Percentiles rank a stretch among this genome's conserved stretches.
These are phyloP conservation scores for Gnomoniopsis sp. DNA, from an alignment of 2,329 filamentous ascomycete species.

Conservation along the genomic window DNA sequence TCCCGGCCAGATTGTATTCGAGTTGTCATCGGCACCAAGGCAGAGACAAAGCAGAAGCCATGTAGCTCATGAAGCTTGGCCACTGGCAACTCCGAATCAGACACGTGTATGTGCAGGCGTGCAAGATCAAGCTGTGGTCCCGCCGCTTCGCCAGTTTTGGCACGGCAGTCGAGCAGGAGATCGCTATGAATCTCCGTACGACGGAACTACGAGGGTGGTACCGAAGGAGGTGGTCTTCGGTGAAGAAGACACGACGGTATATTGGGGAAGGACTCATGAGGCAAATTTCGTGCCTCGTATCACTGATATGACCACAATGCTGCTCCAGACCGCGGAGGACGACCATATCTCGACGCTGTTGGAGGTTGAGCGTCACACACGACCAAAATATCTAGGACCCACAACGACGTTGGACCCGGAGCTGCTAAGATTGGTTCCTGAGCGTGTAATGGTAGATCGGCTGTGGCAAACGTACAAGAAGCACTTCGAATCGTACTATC, in stretches of 20 bases:
- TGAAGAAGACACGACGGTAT: constrained; percentile 8
- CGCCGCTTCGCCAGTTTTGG: constrained; percentile 11
- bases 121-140: not conserved
- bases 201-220: not conserved
- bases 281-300: constrained; percentile 14
- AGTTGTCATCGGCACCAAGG: not conserved
- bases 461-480: constrained; percentile 20
- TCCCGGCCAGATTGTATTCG: constrained; percentile 6
- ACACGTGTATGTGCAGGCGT: not conserved
- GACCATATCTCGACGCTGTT: constrained; percentile 8
- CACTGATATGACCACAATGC: constrained; percentile 8
- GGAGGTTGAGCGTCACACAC: constrained; percentile 17
- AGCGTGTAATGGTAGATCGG: constrained; percentile 18
- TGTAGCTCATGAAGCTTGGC: not conserved
- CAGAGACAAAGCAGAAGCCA: not conserved
- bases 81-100: not conserved
- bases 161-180: constrained; percentile 13
- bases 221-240: constrained; percentile 15
- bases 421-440: constrained; percentile 19
- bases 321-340: constrained; percentile 8
- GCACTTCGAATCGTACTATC: constrained; percentile 20
- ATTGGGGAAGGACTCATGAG: constrained; percentile 13
- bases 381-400: constrained; percentile 5
- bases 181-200: constrained; percentile 3
- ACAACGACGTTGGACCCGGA: constrained; percentile 3